A percentile compares a stretch with the other conserved stretches of the same genome.
Evolutionary conservation across 768 basidiomycete species (phyloP).

Genomic region (Amanita rimosa): DNA sequence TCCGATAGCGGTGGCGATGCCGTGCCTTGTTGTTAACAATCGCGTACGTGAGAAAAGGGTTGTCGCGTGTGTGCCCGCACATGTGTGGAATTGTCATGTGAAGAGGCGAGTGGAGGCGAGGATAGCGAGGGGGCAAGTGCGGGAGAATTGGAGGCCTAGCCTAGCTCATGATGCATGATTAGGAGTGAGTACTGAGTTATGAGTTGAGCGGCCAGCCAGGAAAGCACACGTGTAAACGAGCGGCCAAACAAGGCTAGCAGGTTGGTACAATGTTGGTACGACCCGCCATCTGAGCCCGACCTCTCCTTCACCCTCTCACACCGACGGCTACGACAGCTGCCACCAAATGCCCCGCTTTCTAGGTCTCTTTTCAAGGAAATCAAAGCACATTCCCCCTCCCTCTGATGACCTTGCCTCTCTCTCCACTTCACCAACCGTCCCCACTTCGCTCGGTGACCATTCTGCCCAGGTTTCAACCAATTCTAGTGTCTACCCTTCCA

Average conservation of each 20-base stretch:
- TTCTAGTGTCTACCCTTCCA: conserved; percentile 15
- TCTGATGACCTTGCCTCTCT: neutral
- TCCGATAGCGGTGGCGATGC: too few relatives aligned
- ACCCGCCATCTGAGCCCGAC: neutral
- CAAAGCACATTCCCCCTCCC: neutral
- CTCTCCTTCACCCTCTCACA: neutral
- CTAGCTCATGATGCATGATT: too few relatives aligned
- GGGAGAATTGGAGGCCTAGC: too few relatives aligned
- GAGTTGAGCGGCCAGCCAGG: too few relatives aligned
- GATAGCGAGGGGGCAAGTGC: too few relatives aligned
- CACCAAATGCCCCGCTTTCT: conserved; percentile 3
- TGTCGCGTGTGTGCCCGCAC: too few relatives aligned
- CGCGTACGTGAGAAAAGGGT: too few relatives aligned
- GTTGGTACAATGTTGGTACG: neutral
- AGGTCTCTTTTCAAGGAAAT: conserved; percentile 4
- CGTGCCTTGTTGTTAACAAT: too few relatives aligned
- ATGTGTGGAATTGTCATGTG: too few relatives aligned
- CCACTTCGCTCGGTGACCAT: neutral
- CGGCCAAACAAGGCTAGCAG: neutral
- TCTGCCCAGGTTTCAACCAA: neutral
- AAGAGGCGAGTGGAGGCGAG: too few relatives aligned
- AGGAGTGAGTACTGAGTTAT: too few relatives aligned
- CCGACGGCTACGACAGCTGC: conserved; percentile 6
- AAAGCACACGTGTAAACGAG: neutral
- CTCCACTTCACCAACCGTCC: neutral